A percentile compares a stretch with the other conserved stretches of the same genome.
Evolutionary conservation across 2,329 filamentous ascomycete species (phyloP).

Genomic region (Raffaelea arxii): DNA sequence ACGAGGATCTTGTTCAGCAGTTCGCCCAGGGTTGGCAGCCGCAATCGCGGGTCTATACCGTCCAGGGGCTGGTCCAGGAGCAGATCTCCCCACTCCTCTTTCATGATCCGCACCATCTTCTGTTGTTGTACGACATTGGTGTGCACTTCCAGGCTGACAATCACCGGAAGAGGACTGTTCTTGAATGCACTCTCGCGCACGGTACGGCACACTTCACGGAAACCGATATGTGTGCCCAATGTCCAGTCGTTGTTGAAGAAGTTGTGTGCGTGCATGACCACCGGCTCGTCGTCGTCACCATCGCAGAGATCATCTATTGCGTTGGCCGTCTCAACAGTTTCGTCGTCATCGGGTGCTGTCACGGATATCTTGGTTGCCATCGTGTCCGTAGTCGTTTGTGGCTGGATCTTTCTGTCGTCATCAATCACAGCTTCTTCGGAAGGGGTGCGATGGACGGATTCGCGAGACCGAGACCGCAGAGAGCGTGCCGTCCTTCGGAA

Average conservation of each 20-base stretch:
- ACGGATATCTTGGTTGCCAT: constrained; percentile 8
- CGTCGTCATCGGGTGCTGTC: constrained; percentile 5
- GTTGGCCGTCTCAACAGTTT: constrained; percentile 7
- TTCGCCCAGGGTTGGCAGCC: constrained; percentile 60
- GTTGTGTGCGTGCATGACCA: constrained; percentile 59
- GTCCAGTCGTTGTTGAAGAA: constrained; percentile 47
- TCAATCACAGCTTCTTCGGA: constrained; percentile 12
- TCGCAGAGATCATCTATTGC: constrained; percentile 9
- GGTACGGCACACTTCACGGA: constrained; percentile 75
- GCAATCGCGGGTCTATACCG: constrained; percentile 39
- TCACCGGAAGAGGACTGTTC: constrained; percentile 67
- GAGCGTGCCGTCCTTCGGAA: background rate
- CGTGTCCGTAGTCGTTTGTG: background rate
- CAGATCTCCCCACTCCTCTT: constrained; percentile 69
- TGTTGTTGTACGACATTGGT: constrained; percentile 74
- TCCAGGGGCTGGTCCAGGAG: constrained; percentile 53
- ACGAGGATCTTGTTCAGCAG: constrained; percentile 72
- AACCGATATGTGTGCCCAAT: constrained; percentile 74
- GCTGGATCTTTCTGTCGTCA: constrained; percentile 1
- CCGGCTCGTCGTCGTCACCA: constrained; percentile 56
- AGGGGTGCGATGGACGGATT: background rate
- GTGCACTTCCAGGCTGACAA: constrained; percentile 89
- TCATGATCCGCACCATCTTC: constrained; percentile 90
- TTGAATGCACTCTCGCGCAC: constrained; percentile 73
- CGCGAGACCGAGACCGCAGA: background rate